Evolutionary conservation across 2,329 filamentous ascomycete species (phyloP), one percentile per base, ranked within the genome.

Genomic region (Didymella segeticola): DNA sequence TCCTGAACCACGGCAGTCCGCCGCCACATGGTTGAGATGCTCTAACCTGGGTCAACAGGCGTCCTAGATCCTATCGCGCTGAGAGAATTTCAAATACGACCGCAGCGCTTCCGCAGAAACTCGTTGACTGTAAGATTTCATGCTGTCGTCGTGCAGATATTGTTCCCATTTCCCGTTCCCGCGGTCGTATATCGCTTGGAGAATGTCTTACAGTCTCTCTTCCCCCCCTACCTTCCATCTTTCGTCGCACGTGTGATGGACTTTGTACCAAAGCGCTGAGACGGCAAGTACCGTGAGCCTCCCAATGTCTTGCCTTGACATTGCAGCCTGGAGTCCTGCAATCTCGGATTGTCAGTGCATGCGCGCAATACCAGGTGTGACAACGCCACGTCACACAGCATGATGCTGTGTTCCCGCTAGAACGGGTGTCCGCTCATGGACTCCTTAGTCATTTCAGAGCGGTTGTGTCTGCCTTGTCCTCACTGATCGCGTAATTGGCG

Each of bases 261-360:
- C 27, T 8, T 42, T 49, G 29, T n/a, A n/a, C n/a, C n/a, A n/a
- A n/a, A 27, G 6, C 6, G 25, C 25, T 27, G 6, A 6, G 25
- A 27, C 25, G 25, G 25, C 25, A 6, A 6, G 25, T 27, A 6
- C 6, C 25, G 25, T 27, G 25, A n/a, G n/a, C n/a, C n/a, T n/a
- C n/a, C 34, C 19, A n/a, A 15, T 22, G 11, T 14, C 34, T 37
- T 37, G n/a, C 14, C 17, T 14, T 30, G 39, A 29, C 19, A 30
- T 22, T 23, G 11, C 30, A 22, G 19, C 30, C 42, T 26, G 39
- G 33, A 30, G 11, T 34, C 17, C 46, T 46, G 39, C 33, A 49
- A 54, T 49, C 51, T 45, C 45, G 15, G 33, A 17, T 31, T 19
- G 33, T 45, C 46, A 30, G 20, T 43, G 45, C 38, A 48, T 43